Conservation (phyloP, 2,329 filamentous ascomycete species). For the Fusarium brevicatenulatum region DNA sequence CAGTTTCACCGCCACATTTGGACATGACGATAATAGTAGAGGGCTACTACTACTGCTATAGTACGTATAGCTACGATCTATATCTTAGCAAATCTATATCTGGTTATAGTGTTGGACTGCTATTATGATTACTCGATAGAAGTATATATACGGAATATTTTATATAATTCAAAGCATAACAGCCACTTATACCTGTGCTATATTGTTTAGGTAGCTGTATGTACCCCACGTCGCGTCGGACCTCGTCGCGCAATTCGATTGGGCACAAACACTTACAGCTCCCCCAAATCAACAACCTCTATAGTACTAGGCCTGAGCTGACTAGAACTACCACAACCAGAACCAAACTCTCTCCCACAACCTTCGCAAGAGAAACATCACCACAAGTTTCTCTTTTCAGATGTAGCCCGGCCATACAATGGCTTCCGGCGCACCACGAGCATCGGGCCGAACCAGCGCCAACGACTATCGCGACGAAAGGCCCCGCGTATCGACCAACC, state of each 20-base stretch:
- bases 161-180: neutral
- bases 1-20: slow-evolving; percentile 34
- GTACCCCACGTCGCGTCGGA: slow-evolving; percentile 40
- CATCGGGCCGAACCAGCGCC: slow-evolving; percentile 58
- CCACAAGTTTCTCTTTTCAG: slow-evolving; percentile 31
- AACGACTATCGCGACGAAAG: slow-evolving; percentile 49
- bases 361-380: neutral
- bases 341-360: neutral
- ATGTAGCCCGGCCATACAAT: slow-evolving; percentile 53
- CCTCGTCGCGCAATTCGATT: slow-evolving; percentile 43
- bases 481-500: slow-evolving; percentile 50
- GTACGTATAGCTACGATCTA: neutral
- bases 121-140: neutral
- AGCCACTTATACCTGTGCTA: neutral
- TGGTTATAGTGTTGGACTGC: neutral
- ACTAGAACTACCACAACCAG: slow-evolving; percentile 1
- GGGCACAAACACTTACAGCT: slow-evolving; percentile 43
- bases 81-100: neutral
- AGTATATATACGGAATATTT: neutral
- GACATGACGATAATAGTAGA: neutral
- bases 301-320: neutral
- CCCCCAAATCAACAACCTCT: slow-evolving; percentile 24
- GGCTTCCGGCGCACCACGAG: slow-evolving; percentile 55
- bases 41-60: neutral
- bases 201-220: neutral